phyloP scores from a whole-genome alignment of 1,139 yeast species.

The Blastobotrys raffinosifermentans region DNA sequence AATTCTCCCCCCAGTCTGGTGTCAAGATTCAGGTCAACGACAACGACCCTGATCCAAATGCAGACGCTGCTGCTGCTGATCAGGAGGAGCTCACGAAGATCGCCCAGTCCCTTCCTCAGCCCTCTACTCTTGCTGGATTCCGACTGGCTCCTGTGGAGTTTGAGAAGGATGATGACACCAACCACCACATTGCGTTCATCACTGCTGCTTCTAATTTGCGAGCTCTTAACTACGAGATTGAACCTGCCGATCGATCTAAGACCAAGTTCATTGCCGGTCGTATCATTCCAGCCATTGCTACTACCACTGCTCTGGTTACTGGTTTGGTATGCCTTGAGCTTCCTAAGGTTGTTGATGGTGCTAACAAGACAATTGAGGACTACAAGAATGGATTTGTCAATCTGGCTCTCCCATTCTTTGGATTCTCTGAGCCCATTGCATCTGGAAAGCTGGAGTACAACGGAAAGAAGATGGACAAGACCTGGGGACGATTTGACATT shows the following conservation, averaged over 20 bases:
- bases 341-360: slow-evolving; percentile 75
- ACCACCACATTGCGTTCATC: slow-evolving; percentile 93
- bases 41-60: slow-evolving; percentile 78
- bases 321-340: slow-evolving; percentile 91
- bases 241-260: slow-evolving; percentile 52
- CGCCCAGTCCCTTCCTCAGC: slow-evolving; percentile 79
- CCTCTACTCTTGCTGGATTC: slow-evolving; percentile 84
- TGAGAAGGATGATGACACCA: slow-evolving; percentile 95
- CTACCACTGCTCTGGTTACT: slow-evolving; percentile 94
- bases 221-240: slow-evolving; percentile 81
- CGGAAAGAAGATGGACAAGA: slow-evolving; percentile 60
- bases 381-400: slow-evolving; percentile 93
- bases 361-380: slow-evolving; percentile 67
- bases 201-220: slow-evolving; percentile 96
- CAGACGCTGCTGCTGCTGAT: slow-evolving; percentile 54
- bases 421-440: slow-evolving; percentile 91
- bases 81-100: slow-evolving; percentile 43
- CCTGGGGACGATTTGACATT: slow-evolving; percentile 92
- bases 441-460: slow-evolving; percentile 81
- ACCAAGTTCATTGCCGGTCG: slow-evolving; percentile 81
- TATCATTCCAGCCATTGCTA: slow-evolving; percentile 97
- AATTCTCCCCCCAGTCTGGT: slow-evolving; percentile 69
- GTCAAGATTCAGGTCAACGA: slow-evolving; percentile 84
- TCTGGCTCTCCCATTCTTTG: slow-evolving; percentile 92
- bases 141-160: slow-evolving; percentile 83